phyloP scores from a whole-genome alignment of 371 early-diverging fungal genomes.

The Saksenaea oblongispora region DNA sequence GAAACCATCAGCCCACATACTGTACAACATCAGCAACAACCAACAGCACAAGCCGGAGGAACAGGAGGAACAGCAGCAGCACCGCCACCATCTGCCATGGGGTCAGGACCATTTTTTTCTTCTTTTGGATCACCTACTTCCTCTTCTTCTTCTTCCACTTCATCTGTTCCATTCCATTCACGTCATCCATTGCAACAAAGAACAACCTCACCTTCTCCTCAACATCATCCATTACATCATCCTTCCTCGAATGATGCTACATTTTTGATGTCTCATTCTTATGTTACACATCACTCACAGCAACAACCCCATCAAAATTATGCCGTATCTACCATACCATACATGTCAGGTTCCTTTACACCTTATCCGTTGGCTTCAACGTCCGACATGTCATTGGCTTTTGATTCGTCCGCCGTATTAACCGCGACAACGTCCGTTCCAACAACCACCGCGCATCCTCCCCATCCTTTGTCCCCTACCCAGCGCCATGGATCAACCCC shows the following conservation, averaged over 20 bases:
- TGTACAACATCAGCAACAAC: no score
- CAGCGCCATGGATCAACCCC: not conserved
- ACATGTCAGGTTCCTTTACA: slow-evolving; percentile 16
- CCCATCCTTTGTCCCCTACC: not conserved
- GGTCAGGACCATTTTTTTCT: slow-evolving; percentile 25
- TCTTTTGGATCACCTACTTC: slow-evolving; percentile 38
- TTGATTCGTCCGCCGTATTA: not conserved
- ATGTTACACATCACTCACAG: slow-evolving; percentile 7
- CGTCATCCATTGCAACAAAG: slow-evolving; percentile 15
- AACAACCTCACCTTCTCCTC: slow-evolving; percentile 10
- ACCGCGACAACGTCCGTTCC: not conserved
- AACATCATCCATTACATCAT: slow-evolving; percentile 21
- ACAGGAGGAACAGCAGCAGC: no score
- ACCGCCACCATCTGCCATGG: slow-evolving; percentile 10
- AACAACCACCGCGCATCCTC: not conserved
- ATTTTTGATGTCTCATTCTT: slow-evolving; percentile 16
- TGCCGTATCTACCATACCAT: slow-evolving; percentile 4
- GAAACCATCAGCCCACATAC: slow-evolving; percentile 13
- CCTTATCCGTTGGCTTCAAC: slow-evolving; percentile 20
- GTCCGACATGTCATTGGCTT: not conserved
- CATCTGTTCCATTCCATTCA: slow-evolving; percentile 30
- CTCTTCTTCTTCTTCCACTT: slow-evolving; percentile 39
- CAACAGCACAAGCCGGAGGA: no score
- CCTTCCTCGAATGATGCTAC: slow-evolving; percentile 9
- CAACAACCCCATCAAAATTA: not conserved